Conservation (phyloP, 306 rosid species). For the Sphenostylis stenocarpa region DNA sequence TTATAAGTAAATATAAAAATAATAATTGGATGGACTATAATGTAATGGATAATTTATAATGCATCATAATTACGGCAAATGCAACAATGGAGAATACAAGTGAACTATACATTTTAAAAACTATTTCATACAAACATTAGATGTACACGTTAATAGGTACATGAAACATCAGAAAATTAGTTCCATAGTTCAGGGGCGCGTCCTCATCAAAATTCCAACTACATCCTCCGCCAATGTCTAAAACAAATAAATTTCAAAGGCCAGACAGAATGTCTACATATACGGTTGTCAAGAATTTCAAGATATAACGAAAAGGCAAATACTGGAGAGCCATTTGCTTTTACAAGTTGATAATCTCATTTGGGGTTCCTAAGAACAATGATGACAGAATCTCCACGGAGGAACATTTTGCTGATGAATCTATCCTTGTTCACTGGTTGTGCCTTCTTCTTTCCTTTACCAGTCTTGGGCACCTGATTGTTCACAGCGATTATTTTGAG, state of each 20-base stretch:
- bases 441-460: conserved; percentile 92
- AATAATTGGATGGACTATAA: too few species aligned
- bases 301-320: background rate
- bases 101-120: background rate
- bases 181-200: background rate
- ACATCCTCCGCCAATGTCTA: conserved; percentile 13
- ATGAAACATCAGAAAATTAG: background rate
- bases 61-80: too few species aligned
- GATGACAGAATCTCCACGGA: conserved; percentile 86
- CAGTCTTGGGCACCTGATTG: conserved; percentile 78
- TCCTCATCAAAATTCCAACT: background rate
- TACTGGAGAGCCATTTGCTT: background rate
- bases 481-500: background rate
- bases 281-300: background rate
- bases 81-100: background rate
- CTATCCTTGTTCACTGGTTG: conserved; percentile 91
- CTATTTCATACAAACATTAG: conserved; percentile 1
- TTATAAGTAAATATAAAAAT: too few species aligned
- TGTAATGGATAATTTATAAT: too few species aligned
- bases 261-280: background rate
- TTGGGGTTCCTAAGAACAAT: conserved; percentile 93
- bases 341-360: conserved; percentile 33
- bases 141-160: conserved; percentile 15
- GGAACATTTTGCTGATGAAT: conserved; percentile 91
- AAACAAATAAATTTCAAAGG: background rate